A percentile compares a stretch with the other conserved stretches of the same genome.
Conservation (phyloP, 2,329 filamentous ascomycete species). For the Coleophoma cylindrospora region DNA sequence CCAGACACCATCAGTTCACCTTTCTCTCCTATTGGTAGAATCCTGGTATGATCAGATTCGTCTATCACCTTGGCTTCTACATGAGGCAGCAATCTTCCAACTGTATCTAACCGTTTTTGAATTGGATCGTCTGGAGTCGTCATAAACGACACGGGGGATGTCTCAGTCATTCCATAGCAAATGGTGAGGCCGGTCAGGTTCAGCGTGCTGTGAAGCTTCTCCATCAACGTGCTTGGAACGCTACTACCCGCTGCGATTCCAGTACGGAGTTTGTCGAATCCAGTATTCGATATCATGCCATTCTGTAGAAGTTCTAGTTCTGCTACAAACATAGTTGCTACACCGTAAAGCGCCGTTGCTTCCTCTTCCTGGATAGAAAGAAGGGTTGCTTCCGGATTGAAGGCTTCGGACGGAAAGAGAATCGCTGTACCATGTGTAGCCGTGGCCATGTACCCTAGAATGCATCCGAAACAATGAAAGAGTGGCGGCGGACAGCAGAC, state of each 20-base stretch:
- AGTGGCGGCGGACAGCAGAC: slow-evolving; percentile 83
- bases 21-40: slow-evolving; percentile 58
- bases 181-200: slow-evolving; percentile 83
- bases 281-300: slow-evolving; percentile 35
- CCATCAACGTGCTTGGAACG: slow-evolving; percentile 81
- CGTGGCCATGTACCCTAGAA: slow-evolving; percentile 94
- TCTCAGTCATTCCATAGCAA: slow-evolving; percentile 58
- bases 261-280: slow-evolving; percentile 68
- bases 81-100: slow-evolving; percentile 81
- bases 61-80: slow-evolving; percentile 75
- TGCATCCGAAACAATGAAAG: slow-evolving; percentile 86
- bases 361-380: slow-evolving; percentile 41
- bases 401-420: slow-evolving; percentile 81
- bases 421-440: slow-evolving; percentile 79
- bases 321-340: slow-evolving; percentile 92
- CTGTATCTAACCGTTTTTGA: slow-evolving; percentile 59
- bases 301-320: slow-evolving; percentile 72
- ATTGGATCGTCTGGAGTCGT: slow-evolving; percentile 64
- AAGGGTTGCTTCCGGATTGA: slow-evolving; percentile 72
- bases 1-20: slow-evolving; percentile 83
- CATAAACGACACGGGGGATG: slow-evolving; percentile 52
- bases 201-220: slow-evolving; percentile 63
- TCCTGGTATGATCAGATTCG: slow-evolving; percentile 49
- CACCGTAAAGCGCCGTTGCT: slow-evolving; percentile 72
- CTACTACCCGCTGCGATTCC: slow-evolving; percentile 86